Percentiles rank a stretch among this genome's conserved stretches.
phyloP scores from a whole-genome alignment of 495 filamentous ascomycete genomes.

The Neurospora sp. region DNA sequence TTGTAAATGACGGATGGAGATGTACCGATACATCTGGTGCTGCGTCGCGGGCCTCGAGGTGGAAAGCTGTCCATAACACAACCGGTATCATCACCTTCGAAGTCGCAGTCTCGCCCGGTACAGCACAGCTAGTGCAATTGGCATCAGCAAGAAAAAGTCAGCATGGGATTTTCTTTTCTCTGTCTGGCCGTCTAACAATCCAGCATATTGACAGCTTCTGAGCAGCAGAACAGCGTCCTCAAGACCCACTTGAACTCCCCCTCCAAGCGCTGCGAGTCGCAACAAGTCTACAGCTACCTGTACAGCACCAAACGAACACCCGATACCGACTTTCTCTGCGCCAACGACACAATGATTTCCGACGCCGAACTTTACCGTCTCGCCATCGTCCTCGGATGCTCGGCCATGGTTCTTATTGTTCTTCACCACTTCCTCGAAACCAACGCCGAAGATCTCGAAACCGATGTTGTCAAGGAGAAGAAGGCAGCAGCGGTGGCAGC shows the following conservation, averaged over 20 bases:
- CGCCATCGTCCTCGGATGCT: slow-evolving; percentile 85
- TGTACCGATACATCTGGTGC: slow-evolving; percentile 7
- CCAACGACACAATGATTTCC: slow-evolving; percentile 61
- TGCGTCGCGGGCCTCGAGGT: background rate
- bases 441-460: slow-evolving; percentile 56
- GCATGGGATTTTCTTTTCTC: background rate
- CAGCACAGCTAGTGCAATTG: background rate
- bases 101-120: background rate
- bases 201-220: background rate
- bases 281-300: background rate
- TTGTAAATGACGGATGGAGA: background rate
- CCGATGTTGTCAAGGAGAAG: slow-evolving; percentile 49
- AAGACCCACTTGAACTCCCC: background rate
- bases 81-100: slow-evolving; percentile 4
- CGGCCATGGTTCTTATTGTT: slow-evolving; percentile 87
- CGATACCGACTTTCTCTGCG: background rate
- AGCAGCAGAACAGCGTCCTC: background rate
- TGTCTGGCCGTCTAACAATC: background rate
- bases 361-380: slow-evolving; percentile 77
- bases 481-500: slow-evolving; percentile 47
- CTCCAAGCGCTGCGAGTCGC: background rate
- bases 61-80: slow-evolving; percentile 22
- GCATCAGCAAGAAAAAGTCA: background rate
- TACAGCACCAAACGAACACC: background rate
- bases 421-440: slow-evolving; percentile 96